Base-by-base conservation (phyloP, 352 stramenopile genomes). In the Globisporangium emineosum region DNA sequence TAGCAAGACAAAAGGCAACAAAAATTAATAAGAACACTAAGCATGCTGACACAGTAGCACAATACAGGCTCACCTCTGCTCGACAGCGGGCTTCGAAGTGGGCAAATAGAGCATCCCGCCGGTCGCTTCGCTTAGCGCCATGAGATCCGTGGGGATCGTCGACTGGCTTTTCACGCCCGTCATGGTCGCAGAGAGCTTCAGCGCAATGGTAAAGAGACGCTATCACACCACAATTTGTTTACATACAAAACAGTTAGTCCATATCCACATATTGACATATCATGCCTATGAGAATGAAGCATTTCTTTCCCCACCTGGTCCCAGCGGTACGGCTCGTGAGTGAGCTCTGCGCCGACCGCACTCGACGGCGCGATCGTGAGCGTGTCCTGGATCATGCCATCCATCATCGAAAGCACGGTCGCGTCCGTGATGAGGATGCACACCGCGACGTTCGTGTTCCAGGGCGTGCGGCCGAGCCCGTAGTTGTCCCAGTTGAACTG, bases 401-500 rank as follows among this genome's bases (percentile, higher is more conserved):
- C 84, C 12, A 76, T 49, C 29, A 64, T 79, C 13, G 85, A 90
- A 17, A 93, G 69, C 42, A 69, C 75, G 3, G 84, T 91, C n/a
- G 86, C 86, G 67, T 95, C 87, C 61, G 87, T 94, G 50, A 96
- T 69, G 27, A 94, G 65, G 23, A 96, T 78, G 60, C 86, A 93
- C 1, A 94, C 81, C 0, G 79, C 86, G 27, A 94, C 78, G 60
- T 96, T 93, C 3, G 87, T 93, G 64, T 93, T 96, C 82, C 83
- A 94, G 0, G 87, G 82, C 33, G 81, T 74, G 33, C 87, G 75
- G 3, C 87, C 87, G 21, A 96, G 73, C 21, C 58, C 88, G 70
- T 96, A 96, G 64, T 82, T 93, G 78, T 96, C 87, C 81, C 85
- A 96, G 62, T 92, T 91, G 69, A 93, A 90, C 72, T 93, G 85